Evolutionary conservation across 2,329 filamentous ascomycete species (phyloP).

Genomic region (Alternaria rosae): DNA sequence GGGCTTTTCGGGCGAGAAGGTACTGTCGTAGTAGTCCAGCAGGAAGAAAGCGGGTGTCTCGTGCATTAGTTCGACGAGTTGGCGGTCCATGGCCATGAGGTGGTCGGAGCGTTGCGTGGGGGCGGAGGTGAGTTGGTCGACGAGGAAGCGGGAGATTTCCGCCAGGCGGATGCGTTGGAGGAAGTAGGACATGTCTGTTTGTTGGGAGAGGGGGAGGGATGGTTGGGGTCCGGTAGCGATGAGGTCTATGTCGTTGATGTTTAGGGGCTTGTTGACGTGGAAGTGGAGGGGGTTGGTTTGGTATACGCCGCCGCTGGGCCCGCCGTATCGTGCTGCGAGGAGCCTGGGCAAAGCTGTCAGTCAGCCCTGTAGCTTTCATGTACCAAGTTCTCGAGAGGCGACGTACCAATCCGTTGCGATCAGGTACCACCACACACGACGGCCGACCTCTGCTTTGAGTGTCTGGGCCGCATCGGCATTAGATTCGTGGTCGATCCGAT

Average conservation of each 20-base stretch:
- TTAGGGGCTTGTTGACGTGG: background rate
- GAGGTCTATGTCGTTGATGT: background rate
- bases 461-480: constrained; percentile 19
- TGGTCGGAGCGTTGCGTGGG: background rate
- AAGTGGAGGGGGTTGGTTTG: background rate
- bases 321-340: background rate
- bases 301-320: background rate
- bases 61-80: background rate
- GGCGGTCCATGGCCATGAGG: background rate
- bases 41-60: background rate
- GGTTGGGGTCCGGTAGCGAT: rapidly evolving
- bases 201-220: constrained; percentile 4
- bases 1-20: background rate
- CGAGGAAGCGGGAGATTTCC: constrained; percentile 48
- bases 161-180: constrained; percentile 47
- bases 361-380: background rate
- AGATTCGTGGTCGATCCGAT: constrained; percentile 17
- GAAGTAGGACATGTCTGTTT: constrained; percentile 52
- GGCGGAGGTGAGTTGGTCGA: constrained; percentile 31
- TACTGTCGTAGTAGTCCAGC: background rate
- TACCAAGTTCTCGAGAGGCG: background rate
- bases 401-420: constrained; percentile 19
- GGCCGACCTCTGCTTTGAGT: constrained; percentile 44
- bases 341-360: background rate
- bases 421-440: constrained; percentile 55